Conservation (phyloP, 1,284 basidiomycete genomes). For the Anthracocystis setariae region DNA sequence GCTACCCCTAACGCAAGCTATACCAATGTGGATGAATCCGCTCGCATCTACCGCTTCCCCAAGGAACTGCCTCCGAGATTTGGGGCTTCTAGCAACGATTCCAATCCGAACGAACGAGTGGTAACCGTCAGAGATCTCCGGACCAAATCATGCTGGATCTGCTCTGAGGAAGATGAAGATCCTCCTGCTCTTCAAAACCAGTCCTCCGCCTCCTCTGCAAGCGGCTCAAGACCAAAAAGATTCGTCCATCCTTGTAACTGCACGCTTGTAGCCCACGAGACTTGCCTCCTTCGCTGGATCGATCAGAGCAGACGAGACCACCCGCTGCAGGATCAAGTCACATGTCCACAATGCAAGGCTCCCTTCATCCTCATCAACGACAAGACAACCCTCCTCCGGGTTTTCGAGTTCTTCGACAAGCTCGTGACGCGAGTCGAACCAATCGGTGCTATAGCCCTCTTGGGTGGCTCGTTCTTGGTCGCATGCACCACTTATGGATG, state of each 20-base stretch:
- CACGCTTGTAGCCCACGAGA: constrained; percentile 60
- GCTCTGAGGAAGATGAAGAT: constrained; percentile 58
- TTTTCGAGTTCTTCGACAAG: constrained; percentile 46
- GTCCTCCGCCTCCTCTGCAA: constrained; percentile 2
- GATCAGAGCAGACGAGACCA: constrained; percentile 40
- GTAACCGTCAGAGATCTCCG: constrained; percentile 55
- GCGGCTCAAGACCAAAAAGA: constrained; percentile 17
- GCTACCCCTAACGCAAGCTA: background rate
- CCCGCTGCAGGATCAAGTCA: constrained; percentile 34
- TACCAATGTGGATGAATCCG: constrained; percentile 34
- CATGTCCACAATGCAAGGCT: constrained; percentile 56
- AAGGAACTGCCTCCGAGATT: constrained; percentile 26
- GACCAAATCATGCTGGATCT: constrained; percentile 59
- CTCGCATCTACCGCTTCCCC: constrained; percentile 37
- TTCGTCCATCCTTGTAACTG: constrained; percentile 63
- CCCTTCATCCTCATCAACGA: constrained; percentile 51
- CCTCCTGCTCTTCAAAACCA: background rate
- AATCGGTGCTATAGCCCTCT: constrained; percentile 25
- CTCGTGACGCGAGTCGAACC: constrained; percentile 34
- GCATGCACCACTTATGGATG: constrained; percentile 53
- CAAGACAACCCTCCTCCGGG: constrained; percentile 35
- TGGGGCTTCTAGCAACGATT: constrained; percentile 4
- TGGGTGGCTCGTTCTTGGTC: constrained; percentile 41
- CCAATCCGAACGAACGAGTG: constrained; percentile 22
- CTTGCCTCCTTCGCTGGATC: constrained; percentile 58